Evolutionary conservation across 2,329 filamentous ascomycete species (phyloP), one percentile per base, ranked within the genome.

Genomic region (Ophioceras dolichostomum): DNA sequence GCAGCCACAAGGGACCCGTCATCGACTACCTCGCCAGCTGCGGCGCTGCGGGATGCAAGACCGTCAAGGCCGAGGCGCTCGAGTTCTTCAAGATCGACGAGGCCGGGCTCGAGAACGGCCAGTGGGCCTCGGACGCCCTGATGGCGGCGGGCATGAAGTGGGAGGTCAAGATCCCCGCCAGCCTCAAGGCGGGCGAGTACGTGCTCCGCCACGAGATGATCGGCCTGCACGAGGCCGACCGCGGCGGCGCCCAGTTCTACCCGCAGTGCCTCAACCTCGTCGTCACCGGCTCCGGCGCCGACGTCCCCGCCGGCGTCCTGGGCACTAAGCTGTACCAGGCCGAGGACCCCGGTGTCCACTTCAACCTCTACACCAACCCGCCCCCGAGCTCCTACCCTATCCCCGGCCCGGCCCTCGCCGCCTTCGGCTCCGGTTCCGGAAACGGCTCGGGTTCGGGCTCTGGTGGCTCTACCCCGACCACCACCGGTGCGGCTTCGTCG

Each of bases 21-120:
- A 65, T 81, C 43, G 69, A 69, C 53, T 81, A 80, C 60, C 58
- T 80, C 13, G 77, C 77, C 10, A 1, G 20, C 29, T 43, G 43
- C 34, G 27, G 27, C 36, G 31, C 37, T 6, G 36, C 37, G 34
- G 36, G 36, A 27, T 45, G 43, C 39, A 41, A 40, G 34, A 37
- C 28, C 5, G 43, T 36, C 14, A 39, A 45, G 20, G 42, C 37
- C 24, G 32, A 37, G 3, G 5, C 32, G 12, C 41, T 45, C 26
- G 17, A 39, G 20, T 45, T 45, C 28, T 45, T 45, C 39, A 45
- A 45, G 41, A 45, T 45, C 21, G 41, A 41, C 39, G 41, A 45
- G 31, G 30, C 29, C 18, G 41, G 39, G 9, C 39, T 41, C 13
- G 42, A 59, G 34, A 54, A 56, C 36, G 52, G 52, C 9, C 54